Evolutionary conservation across 208 protist genomes (phyloP), one percentile per base, ranked within the genome.

Genomic region (Wallacemonas sp.): DNA sequence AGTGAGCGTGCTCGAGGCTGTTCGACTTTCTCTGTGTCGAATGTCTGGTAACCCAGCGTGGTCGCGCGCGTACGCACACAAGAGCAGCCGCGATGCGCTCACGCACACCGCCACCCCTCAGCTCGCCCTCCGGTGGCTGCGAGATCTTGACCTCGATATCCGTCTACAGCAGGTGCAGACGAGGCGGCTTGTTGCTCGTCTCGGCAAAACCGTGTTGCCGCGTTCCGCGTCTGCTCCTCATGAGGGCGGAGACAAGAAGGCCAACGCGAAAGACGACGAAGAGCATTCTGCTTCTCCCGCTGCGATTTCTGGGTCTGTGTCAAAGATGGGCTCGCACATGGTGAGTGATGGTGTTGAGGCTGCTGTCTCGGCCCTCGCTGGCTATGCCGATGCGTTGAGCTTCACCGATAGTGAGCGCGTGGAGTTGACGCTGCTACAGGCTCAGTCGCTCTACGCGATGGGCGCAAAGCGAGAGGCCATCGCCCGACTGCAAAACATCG

Each of bases 21-120:
- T 80, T 4, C 74, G 74, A 2, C 55, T 66, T 17, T 64, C 65
- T 2, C 65, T 80, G 17, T 68, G 68, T 22, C 74, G 75, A 33
- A n/a, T 80, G 1, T 75, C 62, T 41, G 69, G 65, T 30, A 36
- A 66, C 22, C 26, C n/a, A 4, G 62, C 65, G 0, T 69, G 39
- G 15, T 68, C 51, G 68, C 67, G 54, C 42, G n/a, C 8, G 15
- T 70, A 62, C 19, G 9, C 68, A 19, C 60, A 68, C 0, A 46
- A 51, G 1, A 34, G 68, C 15, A 69, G 68, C 9, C 62, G 54
- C 41, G 60, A 62, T 12, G 74, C 63, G n/a, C 45, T 80, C 21
- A 21, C 60, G n/a, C 62, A 66, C 19, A 21, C 38, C 21, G 39
- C 53, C 12, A 62, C 61, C 8, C 58, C 58, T 8, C 56, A 44